A percentile compares a stretch with the other conserved stretches of the same genome.
Evolutionary conservation across 2,329 filamentous ascomycete species (phyloP).

Genomic region (Huntiella savannae): DNA sequence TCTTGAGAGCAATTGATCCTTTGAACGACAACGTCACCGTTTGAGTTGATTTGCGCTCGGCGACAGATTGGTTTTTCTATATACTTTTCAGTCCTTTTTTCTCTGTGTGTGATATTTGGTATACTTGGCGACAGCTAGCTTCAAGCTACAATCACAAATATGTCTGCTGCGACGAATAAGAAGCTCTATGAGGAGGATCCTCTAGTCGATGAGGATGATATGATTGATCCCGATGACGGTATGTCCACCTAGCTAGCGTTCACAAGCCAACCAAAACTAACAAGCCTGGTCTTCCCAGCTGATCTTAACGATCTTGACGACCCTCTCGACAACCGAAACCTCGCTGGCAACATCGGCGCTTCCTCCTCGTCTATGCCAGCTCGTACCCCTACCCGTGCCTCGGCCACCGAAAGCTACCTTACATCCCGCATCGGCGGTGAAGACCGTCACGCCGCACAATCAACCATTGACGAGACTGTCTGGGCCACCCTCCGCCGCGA

Average conservation of each 20-base stretch:
- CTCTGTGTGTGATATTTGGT: not conserved
- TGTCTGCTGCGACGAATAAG: slow-evolving; percentile 11
- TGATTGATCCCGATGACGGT: slow-evolving; percentile 70
- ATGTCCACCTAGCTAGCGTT: slow-evolving; percentile 13
- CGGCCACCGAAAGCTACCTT: slow-evolving; percentile 58
- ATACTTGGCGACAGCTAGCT: not conserved
- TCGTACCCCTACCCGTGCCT: slow-evolving; percentile 14
- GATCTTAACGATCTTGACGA: slow-evolving; percentile 89
- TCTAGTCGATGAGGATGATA: slow-evolving; percentile 43
- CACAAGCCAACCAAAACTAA: not conserved
- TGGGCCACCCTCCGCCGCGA: slow-evolving; percentile 95
- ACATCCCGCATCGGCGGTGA: slow-evolving; percentile 83
- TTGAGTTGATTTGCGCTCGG: too few species aligned
- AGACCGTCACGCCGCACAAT: slow-evolving; percentile 71
- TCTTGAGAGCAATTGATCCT: too few species aligned
- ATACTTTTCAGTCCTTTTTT: not conserved
- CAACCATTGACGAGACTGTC: slow-evolving; percentile 92
- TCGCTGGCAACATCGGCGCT: slow-evolving; percentile 67
- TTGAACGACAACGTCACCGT: too few species aligned
- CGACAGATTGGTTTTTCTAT: not conserved
- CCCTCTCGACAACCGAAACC: slow-evolving; percentile 58
- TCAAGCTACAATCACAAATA: not conserved
- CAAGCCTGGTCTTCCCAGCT: slow-evolving; percentile 27
- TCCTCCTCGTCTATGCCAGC: slow-evolving; percentile 29
- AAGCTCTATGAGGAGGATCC: slow-evolving; percentile 16